These are phyloP conservation scores for Serendipita vermifera DNA, from an alignment of 768 basidiomycete species.

Conservation along the genomic window DNA sequence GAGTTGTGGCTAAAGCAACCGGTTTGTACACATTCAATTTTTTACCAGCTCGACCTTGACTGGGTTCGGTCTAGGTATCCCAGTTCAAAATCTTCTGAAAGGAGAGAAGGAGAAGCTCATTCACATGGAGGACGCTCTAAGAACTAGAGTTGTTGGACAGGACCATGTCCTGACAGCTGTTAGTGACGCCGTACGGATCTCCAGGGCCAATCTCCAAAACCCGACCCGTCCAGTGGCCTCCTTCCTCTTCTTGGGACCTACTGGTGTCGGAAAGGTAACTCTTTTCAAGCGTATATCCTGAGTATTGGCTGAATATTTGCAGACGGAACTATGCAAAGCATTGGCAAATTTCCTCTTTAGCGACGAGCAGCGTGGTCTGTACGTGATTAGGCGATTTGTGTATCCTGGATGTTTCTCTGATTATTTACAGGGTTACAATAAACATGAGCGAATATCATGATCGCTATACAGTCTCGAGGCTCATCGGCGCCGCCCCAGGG, in stretches of 20 bases:
- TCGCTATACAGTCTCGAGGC: conserved; percentile 76
- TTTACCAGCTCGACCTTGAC: no score
- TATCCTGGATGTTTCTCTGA: neutral
- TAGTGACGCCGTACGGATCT: conserved; percentile 84
- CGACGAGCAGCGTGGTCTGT: conserved; percentile 77
- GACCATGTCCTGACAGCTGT: conserved; percentile 76
- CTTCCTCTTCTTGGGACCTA: conserved; percentile 82
- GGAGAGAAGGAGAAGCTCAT: conserved; percentile 84
- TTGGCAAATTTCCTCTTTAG: conserved; percentile 83
- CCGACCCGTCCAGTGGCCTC: conserved; percentile 84
- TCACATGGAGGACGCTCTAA: conserved; percentile 78
- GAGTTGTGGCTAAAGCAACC: conserved; percentile 77
- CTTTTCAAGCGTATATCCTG: neutral
- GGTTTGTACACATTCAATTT: no score
- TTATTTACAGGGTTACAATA: conserved; percentile 54
- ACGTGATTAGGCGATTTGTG: conserved; percentile 23
- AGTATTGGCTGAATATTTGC: conserved; percentile 8
- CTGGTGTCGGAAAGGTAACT: conserved; percentile 69
- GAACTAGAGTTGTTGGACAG: conserved; percentile 74
- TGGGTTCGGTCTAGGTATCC: conserved; percentile 48
- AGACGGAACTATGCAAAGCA: conserved; percentile 84
- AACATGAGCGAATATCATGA: conserved; percentile 98
- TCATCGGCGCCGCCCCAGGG: conserved; percentile 88
- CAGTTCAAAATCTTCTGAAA: conserved; percentile 75
- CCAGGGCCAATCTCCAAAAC: conserved; percentile 79